Conservation (phyloP, 257 asterid species). For the Lavandula angustifolia region DNA sequence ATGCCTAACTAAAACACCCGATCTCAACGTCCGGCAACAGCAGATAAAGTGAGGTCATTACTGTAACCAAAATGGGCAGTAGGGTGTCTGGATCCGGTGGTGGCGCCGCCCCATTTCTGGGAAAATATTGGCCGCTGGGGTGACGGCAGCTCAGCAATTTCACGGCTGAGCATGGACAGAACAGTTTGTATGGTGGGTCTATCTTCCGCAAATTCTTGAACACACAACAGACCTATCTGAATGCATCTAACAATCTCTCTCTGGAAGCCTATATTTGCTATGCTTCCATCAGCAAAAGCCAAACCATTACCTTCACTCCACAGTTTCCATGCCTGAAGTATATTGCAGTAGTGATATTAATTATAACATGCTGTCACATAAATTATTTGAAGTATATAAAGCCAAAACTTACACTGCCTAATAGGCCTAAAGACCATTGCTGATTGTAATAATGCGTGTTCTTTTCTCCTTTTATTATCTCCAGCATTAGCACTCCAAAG, state of each 20-base stretch:
- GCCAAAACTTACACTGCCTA: conserved; percentile 20
- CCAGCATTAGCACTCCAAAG: conserved; percentile 25
- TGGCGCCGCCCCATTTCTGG: conserved; percentile 2
- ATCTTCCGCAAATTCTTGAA: conserved; percentile 40
- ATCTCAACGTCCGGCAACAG: conserved; percentile 23
- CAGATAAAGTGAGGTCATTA: conserved; percentile 18
- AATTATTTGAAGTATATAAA: not conserved
- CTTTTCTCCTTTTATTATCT: conserved; percentile 29
- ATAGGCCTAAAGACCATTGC: conserved; percentile 18
- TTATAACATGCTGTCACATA: not conserved
- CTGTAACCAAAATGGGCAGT: not conserved
- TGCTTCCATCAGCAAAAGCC: conserved; percentile 36
- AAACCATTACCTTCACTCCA: conserved; percentile 30
- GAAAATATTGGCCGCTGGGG: conserved; percentile 35
- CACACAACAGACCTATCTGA: conserved; percentile 46
- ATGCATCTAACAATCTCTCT: conserved; percentile 41
- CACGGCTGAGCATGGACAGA: conserved; percentile 35
- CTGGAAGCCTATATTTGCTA: conserved; percentile 5
- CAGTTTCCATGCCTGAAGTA: conserved; percentile 25
- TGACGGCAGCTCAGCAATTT: conserved; percentile 27
- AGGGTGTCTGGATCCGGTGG: conserved; percentile 2
- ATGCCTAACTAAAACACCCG: not conserved
- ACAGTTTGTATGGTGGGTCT: conserved; percentile 43
- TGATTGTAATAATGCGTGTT: conserved; percentile 23
- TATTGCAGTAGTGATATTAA: not conserved